Base-by-base conservation (phyloP, 164 flowering plant genomes). In the Vitis labrusca region DNA sequence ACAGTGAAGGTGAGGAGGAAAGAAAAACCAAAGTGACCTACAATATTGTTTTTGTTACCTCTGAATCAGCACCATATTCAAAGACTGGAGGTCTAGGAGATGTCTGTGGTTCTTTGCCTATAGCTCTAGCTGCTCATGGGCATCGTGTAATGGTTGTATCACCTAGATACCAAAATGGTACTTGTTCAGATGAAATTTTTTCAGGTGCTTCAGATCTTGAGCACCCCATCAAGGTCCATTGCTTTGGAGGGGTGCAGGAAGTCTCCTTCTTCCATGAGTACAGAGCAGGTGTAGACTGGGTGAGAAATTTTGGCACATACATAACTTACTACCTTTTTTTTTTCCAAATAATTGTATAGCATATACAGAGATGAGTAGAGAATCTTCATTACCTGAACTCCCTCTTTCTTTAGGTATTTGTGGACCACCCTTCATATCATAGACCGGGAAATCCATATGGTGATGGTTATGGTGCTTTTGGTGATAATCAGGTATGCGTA, bases 61-160 rank as follows among this genome's bases (percentile, higher is more conserved):
- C 99, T 63, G 98, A 95, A 76, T 98, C 96, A 27, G 88, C 91
- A 44, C 99, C 99, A 14, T 92, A 91, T 81, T 92, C 98, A 32
- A 95, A 95, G 81, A 95, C 98, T 17, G 99, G 99, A 29, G 98
- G 99, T 61, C 71, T 95, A 61, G 98, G 92, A 79, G 99, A 95
- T 86, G 99, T 95, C 66, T 91, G 97, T 90, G 98, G 97, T 64
- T 92, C 99, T 76, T 78, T 95, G 76, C 99, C 99, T 47, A 78
- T 90, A 71, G 87, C 96, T 13, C 81, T 95, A 51, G 98, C 97
- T 71, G 77, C 70, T 2, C 91, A 90, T 44, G 96, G 97, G 27
- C 99, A 92, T 61, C 90, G 97, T 55, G 99, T 94, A 11, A 94
- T 94, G 99, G 99, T 94, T 68, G 85, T 95, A 51, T 80, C 94